Conservation (phyloP, 2,329 filamentous ascomycete genomes). For the Hypoxylon rubiginosum region DNA sequence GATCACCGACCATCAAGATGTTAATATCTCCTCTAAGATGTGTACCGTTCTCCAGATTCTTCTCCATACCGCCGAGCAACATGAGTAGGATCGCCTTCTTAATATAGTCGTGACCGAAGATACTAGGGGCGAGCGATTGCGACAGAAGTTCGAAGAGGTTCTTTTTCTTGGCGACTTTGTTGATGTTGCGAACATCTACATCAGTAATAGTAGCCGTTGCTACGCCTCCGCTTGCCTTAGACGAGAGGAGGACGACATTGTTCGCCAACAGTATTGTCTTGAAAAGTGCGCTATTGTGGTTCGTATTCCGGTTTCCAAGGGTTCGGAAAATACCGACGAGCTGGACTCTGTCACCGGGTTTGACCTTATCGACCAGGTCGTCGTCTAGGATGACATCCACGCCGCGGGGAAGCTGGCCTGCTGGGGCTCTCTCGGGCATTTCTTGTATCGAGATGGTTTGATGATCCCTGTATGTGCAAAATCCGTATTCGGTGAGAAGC, state of each 20-base stretch:
- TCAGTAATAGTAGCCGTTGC: slow-evolving; percentile 94
- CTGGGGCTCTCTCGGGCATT: slow-evolving; percentile 97
- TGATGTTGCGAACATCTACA: slow-evolving; percentile 98
- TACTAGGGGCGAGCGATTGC: slow-evolving; percentile 94
- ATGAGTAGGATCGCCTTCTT: slow-evolving; percentile 98
- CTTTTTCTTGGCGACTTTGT: slow-evolving; percentile 95
- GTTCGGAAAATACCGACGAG: slow-evolving; percentile 97
- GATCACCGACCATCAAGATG: slow-evolving; percentile 98
- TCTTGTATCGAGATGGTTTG: slow-evolving; percentile 99
- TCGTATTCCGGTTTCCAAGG: slow-evolving; percentile 92
- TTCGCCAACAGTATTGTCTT: slow-evolving; percentile 95
- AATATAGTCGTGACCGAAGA: slow-evolving; percentile 96
- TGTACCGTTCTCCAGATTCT: slow-evolving; percentile 97
- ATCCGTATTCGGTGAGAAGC: slow-evolving; percentile 93
- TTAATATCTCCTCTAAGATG: slow-evolving; percentile 99
- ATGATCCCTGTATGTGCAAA: slow-evolving; percentile 95
- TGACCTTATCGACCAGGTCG: slow-evolving; percentile 93
- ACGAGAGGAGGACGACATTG: slow-evolving; percentile 93
- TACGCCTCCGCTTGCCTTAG: slow-evolving; percentile 94
- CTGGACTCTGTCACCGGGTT: slow-evolving; percentile 95
- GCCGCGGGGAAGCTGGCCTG: slow-evolving; percentile 92
- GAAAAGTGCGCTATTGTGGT: slow-evolving; percentile 91
- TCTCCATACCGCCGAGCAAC: slow-evolving; percentile 96
- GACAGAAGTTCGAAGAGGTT: slow-evolving; percentile 93
- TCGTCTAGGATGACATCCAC: slow-evolving; percentile 98